Evolutionary conservation across 2,329 filamentous ascomycete genomes (phyloP), one percentile per base, ranked within the genome.

Genomic region (Talaromyces albobiverticillius): DNA sequence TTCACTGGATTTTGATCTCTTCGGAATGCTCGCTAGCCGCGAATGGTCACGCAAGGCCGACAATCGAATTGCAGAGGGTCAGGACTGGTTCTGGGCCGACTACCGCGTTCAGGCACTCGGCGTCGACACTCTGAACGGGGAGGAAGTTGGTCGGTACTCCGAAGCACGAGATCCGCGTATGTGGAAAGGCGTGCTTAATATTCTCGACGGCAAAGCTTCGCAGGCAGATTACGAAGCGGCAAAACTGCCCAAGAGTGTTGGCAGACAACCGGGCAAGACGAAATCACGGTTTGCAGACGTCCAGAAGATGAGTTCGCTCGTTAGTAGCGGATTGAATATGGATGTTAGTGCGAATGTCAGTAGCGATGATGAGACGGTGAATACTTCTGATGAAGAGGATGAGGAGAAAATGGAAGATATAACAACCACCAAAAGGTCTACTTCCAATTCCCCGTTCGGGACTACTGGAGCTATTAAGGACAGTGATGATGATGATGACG

Each of bases 61-160:
- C 54, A 57, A 68, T 1, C 79, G 82, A 2, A 80, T 84, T 25
- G 62, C 68, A 0, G 49, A 61, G 1, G 73, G 69, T 13, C 72
- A 76, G 23, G 66, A 68, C 0, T 85, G 82, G 82, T 82, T 79
- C 63, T 83, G 80, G 77, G 81, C 75, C 0, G 82, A 85, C 50
- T 73, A 72, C 20, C 75, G 83, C 1, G 76, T 77, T 0, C 78
- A 84, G 46, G 79, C 81, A 0, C 73, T 86, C 0, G 80, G 80
- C 25, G 61, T 86, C 5, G 76, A 77, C 25, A 76, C 76, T 3
- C 65, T 84, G 34, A 84, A 84, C 56, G 79, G 78, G 1, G 61
- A 76, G 1, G 79, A 81, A 26, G 76, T 81, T 4, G 73, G 79
- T 0, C 67, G 68, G 18, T 75, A 72, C 38, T 76, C 79, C 50